A percentile compares a stretch with the other conserved stretches of the same genome.
Conservation (phyloP, 805 yeast species). For the Scheffersomyces spartinae region DNA sequence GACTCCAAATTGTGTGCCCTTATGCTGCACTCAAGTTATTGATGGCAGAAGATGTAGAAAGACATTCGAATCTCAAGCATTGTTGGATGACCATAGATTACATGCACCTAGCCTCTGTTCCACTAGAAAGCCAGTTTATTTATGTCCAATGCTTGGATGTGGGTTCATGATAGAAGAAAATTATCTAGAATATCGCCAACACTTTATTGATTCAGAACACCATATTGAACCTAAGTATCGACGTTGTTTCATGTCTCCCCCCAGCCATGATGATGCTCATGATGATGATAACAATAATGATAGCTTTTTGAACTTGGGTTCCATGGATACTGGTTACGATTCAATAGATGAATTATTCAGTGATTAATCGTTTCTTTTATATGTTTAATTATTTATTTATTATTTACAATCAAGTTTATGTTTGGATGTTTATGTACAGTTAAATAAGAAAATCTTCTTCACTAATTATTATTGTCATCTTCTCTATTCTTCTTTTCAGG, state of each 20-base stretch:
- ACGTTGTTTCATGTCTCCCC: not conserved
- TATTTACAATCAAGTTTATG: not conserved
- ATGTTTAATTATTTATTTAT: not conserved
- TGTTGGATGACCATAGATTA: conserved; percentile 11
- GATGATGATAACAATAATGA: conserved; percentile 1
- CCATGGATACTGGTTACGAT: conserved; percentile 4
- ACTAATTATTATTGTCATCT: not conserved
- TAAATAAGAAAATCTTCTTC: not conserved
- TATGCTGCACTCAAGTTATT: conserved; percentile 6
- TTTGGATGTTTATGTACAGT: not conserved
- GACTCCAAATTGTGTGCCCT: conserved; percentile 9
- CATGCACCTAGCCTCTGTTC: conserved; percentile 14
- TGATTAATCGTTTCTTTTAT: conserved; percentile 2
- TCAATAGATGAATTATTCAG: conserved; percentile 13
- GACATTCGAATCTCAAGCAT: conserved; percentile 7
- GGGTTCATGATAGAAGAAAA: conserved; percentile 26
- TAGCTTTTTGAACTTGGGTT: no score
- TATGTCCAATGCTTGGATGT: conserved; percentile 30
- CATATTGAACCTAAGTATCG: conserved; percentile 3
- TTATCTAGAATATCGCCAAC: conserved; percentile 17
- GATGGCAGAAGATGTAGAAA: conserved; percentile 7
- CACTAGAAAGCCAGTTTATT: conserved; percentile 16
- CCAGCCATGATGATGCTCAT: conserved; percentile 1
- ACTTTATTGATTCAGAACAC: conserved; percentile 12
- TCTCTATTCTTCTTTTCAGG: conserved; percentile 1